Evolutionary conservation across 1,139 yeast genomes (phyloP), one percentile per base, ranked within the genome.

Genomic region (Taphrina pruni): DNA sequence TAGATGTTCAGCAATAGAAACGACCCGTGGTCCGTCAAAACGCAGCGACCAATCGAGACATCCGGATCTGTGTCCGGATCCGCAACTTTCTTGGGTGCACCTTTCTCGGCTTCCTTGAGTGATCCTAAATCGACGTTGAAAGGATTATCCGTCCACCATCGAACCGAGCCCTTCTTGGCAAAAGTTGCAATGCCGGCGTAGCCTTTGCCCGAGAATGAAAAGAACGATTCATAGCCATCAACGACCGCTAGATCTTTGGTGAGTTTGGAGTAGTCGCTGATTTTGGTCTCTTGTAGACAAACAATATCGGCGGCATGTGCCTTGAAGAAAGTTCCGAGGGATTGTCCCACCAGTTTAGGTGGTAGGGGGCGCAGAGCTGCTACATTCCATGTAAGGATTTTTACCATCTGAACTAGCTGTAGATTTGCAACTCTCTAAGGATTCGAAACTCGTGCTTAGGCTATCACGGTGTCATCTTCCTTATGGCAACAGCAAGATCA

Each of bases 201-300:
- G 9, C 69, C 69, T 35, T 65, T 65, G 12, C 69, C 69, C 1
- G 62, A 55, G 36, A 57, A 58, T 36, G 64, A 46, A 32, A 57
- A 65, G 69, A 57, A 65, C 26, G 62, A 55, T 45, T 65, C 69
- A 46, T 65, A 65, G 43, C 69, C 69, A 7, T 57, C 46, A 9
- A 65, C 69, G n/a, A 57, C 64, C 35, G 69, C 69, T 8, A 57
- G 69, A 32, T 65, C 69, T 17, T 58, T 57, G 4, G 65, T 58
- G 26, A 65, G 46, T 36, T 57, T 56, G 26, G 69, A 57, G 52
- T 58, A 65, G 43, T 65, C 69, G 12, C 57, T 52, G 36, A 65
- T 57, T 36, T 65, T 65, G 20, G 69, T 65, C 26, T 67, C 70
- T 36, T 67, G 70, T 1, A 67, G 54, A 41, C 67, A 67, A 17